A percentile compares a stretch with the other conserved stretches of the same genome.
phyloP scores from a whole-genome alignment of 495 filamentous ascomycete species.

The Letharia lupina region DNA sequence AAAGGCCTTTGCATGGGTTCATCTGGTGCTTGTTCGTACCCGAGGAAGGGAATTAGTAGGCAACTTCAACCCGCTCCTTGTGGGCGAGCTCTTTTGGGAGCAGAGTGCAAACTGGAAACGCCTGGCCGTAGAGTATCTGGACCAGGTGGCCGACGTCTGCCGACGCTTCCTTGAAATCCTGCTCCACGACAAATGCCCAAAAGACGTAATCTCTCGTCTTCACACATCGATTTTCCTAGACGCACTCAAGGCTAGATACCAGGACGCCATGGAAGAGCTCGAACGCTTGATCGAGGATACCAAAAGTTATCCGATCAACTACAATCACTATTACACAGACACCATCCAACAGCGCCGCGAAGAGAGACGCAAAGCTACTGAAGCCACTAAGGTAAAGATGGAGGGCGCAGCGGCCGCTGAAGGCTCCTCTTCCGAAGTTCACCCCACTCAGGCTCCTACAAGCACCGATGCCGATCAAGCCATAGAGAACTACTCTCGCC shows the following conservation, averaged over 20 bases:
- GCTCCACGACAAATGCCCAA: slow-evolving; percentile 28
- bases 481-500: slow-evolving; percentile 7
- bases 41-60: slow-evolving; percentile 41
- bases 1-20: slow-evolving; percentile 25
- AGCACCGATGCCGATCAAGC: not conserved
- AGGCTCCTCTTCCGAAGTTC: too few relatives aligned
- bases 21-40: slow-evolving; percentile 20
- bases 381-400: too few relatives aligned
- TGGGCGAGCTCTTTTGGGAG: slow-evolving; percentile 38
- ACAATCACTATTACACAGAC: slow-evolving; percentile 34
- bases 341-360: slow-evolving; percentile 27
- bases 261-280: slow-evolving; percentile 30
- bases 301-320: slow-evolving; percentile 38
- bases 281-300: slow-evolving; percentile 38
- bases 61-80: slow-evolving; percentile 37
- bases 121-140: slow-evolving; percentile 27
- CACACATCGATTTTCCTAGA: slow-evolving; percentile 26
- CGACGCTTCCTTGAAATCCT: slow-evolving; percentile 26
- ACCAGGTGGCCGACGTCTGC: slow-evolving; percentile 24
- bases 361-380: slow-evolving; percentile 21
- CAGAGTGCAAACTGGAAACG: slow-evolving; percentile 36
- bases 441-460: not conserved
- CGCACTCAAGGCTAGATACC: slow-evolving; percentile 25
- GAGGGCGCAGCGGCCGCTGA: too few relatives aligned
- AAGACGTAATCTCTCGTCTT: slow-evolving; percentile 29